These are phyloP conservation scores for Suillus hirtellus DNA, from an alignment of 768 basidiomycete genomes.

Conservation along the genomic window DNA sequence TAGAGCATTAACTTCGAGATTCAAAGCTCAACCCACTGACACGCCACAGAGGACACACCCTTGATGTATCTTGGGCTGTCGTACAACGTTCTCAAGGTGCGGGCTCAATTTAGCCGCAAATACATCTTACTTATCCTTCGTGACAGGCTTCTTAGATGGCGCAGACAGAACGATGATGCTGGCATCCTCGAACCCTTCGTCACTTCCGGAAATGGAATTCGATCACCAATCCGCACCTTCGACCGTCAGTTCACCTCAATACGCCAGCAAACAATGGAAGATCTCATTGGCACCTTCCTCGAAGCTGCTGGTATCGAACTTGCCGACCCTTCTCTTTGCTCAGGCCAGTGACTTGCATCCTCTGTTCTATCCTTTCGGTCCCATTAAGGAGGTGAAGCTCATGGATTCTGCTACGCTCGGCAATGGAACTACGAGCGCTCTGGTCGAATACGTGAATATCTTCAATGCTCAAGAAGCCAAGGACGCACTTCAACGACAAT, in stretches of 20 bases:
- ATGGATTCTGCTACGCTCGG: conserved; percentile 36
- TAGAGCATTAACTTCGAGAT: conserved; percentile 16
- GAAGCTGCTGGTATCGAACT: conserved; percentile 60
- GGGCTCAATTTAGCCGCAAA: background rate
- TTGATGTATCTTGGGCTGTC: conserved; percentile 87
- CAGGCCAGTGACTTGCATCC: conserved; percentile 67
- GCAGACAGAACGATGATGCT: conserved; percentile 73
- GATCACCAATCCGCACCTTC: conserved; percentile 27
- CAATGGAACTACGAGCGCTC: conserved; percentile 49
- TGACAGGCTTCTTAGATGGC: conserved; percentile 74
- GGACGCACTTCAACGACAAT: conserved; percentile 58
- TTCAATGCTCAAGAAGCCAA: conserved; percentile 65
- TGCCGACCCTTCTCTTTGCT: conserved; percentile 68
- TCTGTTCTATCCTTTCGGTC: conserved; percentile 72
- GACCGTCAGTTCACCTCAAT: conserved; percentile 32
- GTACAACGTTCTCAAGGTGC: conserved; percentile 83
- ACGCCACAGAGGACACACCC: conserved; percentile 58
- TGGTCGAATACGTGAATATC: conserved; percentile 62
- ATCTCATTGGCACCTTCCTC: conserved; percentile 43
- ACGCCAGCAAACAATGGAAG: conserved; percentile 32
- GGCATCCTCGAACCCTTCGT: conserved; percentile 42
- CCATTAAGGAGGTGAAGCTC: conserved; percentile 60
- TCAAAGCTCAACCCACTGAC: conserved; percentile 9
- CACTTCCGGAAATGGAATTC: conserved; percentile 30
- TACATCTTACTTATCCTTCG: conserved; percentile 11